Conservation (phyloP, 345 rosid species). For the Populus davidiana region DNA sequence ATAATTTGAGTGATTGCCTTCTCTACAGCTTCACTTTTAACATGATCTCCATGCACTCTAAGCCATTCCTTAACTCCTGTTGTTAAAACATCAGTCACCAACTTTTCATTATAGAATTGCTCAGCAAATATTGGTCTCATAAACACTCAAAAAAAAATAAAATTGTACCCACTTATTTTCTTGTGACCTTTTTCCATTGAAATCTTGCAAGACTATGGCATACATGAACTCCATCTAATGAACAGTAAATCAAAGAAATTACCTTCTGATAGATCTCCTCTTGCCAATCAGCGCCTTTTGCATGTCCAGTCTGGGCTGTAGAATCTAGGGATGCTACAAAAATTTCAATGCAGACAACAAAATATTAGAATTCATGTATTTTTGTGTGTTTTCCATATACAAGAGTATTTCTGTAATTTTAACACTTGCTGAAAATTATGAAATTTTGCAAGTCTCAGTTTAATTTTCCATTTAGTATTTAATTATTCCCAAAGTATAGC, state of each 20-base stretch:
- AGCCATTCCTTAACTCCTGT: too few relatives aligned
- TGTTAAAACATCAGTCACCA: too few relatives aligned
- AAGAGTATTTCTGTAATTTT: too few relatives aligned
- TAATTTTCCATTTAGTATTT: neutral
- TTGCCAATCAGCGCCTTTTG: conserved; percentile 80
- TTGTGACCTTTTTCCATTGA: neutral
- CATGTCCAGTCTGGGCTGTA: conserved; percentile 63
- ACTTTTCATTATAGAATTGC: too few relatives aligned
- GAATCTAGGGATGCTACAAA: conserved; percentile 76
- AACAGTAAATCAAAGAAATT: neutral
- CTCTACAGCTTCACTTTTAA: too few relatives aligned
- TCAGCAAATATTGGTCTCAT: too few relatives aligned
- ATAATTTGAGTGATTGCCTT: too few relatives aligned
- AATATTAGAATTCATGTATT: neutral
- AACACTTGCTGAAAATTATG: too few relatives aligned
- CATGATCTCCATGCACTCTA: too few relatives aligned
- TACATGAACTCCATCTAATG: neutral
- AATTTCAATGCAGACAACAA: conserved; percentile 1
- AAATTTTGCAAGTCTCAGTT: neutral
- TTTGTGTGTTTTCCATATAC: too few relatives aligned
- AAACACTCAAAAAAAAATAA: too few relatives aligned
- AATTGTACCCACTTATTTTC: neutral
- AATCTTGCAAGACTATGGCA: neutral
- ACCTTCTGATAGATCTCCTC: conserved; percentile 92
- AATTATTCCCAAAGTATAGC: neutral